Percentiles rank a stretch among this genome's conserved stretches.
phyloP scores from a whole-genome alignment of 2,329 filamentous ascomycete species.

The Beauveria varroae region DNA sequence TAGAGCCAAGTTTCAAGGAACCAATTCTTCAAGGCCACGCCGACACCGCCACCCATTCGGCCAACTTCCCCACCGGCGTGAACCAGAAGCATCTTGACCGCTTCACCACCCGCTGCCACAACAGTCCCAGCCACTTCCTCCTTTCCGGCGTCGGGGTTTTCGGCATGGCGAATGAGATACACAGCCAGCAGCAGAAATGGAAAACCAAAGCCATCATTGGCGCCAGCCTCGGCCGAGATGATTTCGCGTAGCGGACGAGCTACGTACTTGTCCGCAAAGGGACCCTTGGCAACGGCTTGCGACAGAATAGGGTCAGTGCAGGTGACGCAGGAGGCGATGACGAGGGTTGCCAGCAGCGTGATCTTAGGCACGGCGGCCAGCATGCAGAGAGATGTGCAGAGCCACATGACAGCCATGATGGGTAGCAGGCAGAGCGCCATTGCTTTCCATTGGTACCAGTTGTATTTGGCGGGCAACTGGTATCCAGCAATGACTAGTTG shows the following conservation, averaged over 20 bases:
- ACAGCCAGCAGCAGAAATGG: slow-evolving; percentile 53
- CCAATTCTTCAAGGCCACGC: slow-evolving; percentile 48
- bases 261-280: slow-evolving; percentile 54
- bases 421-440: slow-evolving; percentile 49
- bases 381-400: slow-evolving; percentile 49
- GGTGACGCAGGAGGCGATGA: slow-evolving; percentile 53
- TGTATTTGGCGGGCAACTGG: slow-evolving; percentile 51
- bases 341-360: slow-evolving; percentile 44
- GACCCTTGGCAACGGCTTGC: slow-evolving; percentile 49
- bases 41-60: slow-evolving; percentile 42
- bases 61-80: slow-evolving; percentile 32
- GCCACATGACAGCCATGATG: slow-evolving; percentile 56
- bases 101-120: neutral
- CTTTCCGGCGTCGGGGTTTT: slow-evolving; percentile 22
- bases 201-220: slow-evolving; percentile 56
- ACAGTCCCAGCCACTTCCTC: neutral
- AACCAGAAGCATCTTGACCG: slow-evolving; percentile 13
- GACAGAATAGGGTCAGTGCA: slow-evolving; percentile 57
- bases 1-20: slow-evolving; percentile 54
- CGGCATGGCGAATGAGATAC: slow-evolving; percentile 48
- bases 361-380: slow-evolving; percentile 47
- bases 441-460: slow-evolving; percentile 40
- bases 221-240: slow-evolving; percentile 54
- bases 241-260: slow-evolving; percentile 49
- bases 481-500: slow-evolving; percentile 58